Evolutionary conservation across 2,329 filamentous ascomycete genomes (phyloP), one percentile per base, ranked within the genome.

Genomic region (Cryoendolithus antarcticus): DNA sequence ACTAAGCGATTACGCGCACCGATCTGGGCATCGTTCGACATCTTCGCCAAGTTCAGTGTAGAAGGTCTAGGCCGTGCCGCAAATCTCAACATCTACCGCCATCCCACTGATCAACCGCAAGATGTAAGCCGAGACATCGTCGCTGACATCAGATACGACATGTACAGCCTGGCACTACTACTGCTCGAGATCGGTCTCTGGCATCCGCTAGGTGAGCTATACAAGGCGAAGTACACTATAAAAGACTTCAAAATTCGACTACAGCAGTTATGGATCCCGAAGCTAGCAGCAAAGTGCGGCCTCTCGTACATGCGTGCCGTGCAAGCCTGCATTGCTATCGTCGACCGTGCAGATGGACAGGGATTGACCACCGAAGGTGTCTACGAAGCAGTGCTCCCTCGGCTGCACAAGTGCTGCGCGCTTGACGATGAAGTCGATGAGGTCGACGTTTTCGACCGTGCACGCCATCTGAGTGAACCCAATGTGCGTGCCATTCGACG

Each of bases 131-230:
- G 64, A 46, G 60, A 62, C 4, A 64, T 70, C 1, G 73, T 77
- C 39, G 71, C 67, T 61, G 50, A 56, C 36, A 41, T 57, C 34
- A 52, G 53, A 21, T 70, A 66, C 27, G 83, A 88, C 44, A 62
- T 88, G 2, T 86, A 86, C 55, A 78, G 80, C 5, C 65, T 89
- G 1, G 80, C 80, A 11, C 73, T 86, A 62, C 63, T 86, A 3
- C 67, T 89, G 0, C 65, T 86, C 2, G 83, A 83, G 5, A 75
- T 88, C 38, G 83, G 83, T 5, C 61, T 88, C 6, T 89, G 83
- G 83, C 75, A 73, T 3, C 77, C 75, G 8, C 65, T 86, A 19
- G 70, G 69, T 39, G 71, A 67, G 58, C 33, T 75, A 9, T 69
- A 69, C 52, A 71, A 82, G 19, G 62, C 73, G 0, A 74, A 78